Evolutionary conservation across 345 rosid genomes (phyloP), one percentile per base, ranked within the genome.

Genomic region (Pistacia atlantica): DNA sequence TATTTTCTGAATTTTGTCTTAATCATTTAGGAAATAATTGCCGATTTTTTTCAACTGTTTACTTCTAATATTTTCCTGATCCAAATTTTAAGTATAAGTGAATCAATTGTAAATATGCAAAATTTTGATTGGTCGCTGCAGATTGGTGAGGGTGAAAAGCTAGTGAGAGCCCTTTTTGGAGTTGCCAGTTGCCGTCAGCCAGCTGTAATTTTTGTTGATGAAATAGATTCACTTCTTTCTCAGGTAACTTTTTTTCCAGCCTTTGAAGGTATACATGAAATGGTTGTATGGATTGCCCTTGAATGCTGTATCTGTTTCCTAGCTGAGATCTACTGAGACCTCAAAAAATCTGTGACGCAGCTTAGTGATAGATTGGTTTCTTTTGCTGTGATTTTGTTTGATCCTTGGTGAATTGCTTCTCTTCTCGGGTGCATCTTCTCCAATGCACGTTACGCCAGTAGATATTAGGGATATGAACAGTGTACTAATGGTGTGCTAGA

Each of bases 61-160:
- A 46, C n/a, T 18, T 18, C 28, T 28, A 45, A 62, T 46, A 17
- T 22, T 31, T 73, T 71, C 20, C 37, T 31, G 54, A 13, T 37
- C 38, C n/a, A 51, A 14, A 55, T 20, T 65, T 25, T 12, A 31
- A 17, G 38, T 16, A 51, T 12, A n/a, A 31, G 9, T 48, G 17
- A 25, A 59, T 61, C 7, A n/a, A 46, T 3, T 65, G 4, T 42
- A 67, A 51, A 33, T 45, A 55, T 61, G n/a, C 63, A 48, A 59
- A 8, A 10, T 66, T 63, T 31, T 38, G 31, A 66, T 31, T 76
- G 56, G 52, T 64, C 76, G 68, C 51, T 84, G 82, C 78, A 96
- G 99, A 93, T 96, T 86, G 99, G 99, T 7, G 98, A 96, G 88
- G 98, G 99, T 56, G 99, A 96, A 90, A 96, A 96, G 86, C 84